Evolutionary conservation across 2,329 filamentous ascomycete genomes (phyloP).

Genomic region (Rhinocladiella similis): DNA sequence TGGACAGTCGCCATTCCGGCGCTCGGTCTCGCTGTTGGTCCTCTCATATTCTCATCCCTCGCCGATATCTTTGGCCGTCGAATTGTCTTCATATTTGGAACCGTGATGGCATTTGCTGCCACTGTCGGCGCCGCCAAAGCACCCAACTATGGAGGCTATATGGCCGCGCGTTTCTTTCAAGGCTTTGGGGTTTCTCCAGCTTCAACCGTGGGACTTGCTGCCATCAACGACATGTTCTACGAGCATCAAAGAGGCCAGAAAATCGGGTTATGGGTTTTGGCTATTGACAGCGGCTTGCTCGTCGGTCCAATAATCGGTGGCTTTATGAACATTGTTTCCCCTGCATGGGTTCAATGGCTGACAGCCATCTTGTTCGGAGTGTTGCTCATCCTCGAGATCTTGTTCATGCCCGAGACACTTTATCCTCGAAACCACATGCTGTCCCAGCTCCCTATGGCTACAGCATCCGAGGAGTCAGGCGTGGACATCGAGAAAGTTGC

Average conservation of each 20-base stretch:
- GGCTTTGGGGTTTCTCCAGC: slow-evolving; percentile 57
- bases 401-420: slow-evolving; percentile 57
- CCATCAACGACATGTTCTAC: slow-evolving; percentile 57
- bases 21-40: slow-evolving; percentile 53
- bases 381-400: slow-evolving; percentile 49
- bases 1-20: slow-evolving; percentile 57
- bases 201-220: slow-evolving; percentile 56
- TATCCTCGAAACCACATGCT: slow-evolving; percentile 57
- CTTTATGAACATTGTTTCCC: slow-evolving; percentile 50
- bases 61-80: slow-evolving; percentile 56
- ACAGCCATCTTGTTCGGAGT: slow-evolving; percentile 54
- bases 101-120: slow-evolving; percentile 42
- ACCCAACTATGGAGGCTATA: slow-evolving; percentile 50
- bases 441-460: slow-evolving; percentile 33
- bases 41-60: slow-evolving; percentile 51
- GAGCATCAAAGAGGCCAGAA: slow-evolving; percentile 58
- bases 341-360: slow-evolving; percentile 57
- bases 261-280: slow-evolving; percentile 58
- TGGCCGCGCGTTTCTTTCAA: slow-evolving; percentile 61
- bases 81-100: slow-evolving; percentile 50
- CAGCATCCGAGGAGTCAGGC: slow-evolving; percentile 4
- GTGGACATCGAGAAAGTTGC: slow-evolving; percentile 34
- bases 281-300: slow-evolving; percentile 55
- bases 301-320: slow-evolving; percentile 54
- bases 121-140: slow-evolving; percentile 46